These are phyloP conservation scores for Hypoxylon rickii DNA, from an alignment of 495 filamentous ascomycete genomes.

Conservation along the genomic window DNA sequence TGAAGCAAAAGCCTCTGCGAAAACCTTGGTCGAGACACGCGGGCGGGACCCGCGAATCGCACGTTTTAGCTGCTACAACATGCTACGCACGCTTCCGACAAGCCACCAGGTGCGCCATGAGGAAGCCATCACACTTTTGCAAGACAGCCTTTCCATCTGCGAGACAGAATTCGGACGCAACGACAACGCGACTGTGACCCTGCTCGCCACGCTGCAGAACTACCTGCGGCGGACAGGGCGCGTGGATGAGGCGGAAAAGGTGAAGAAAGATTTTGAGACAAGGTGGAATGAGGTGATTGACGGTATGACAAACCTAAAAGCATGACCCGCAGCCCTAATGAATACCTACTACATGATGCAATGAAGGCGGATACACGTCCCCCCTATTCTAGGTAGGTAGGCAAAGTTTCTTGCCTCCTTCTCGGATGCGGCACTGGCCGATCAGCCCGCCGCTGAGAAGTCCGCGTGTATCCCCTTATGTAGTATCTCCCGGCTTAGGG, in stretches of 20 bases:
- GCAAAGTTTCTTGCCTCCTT: too few relatives aligned
- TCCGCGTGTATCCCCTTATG: conserved; percentile 15
- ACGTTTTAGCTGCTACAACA: conserved; percentile 26
- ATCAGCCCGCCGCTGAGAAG: too few relatives aligned
- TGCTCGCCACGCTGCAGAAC: conserved; percentile 14
- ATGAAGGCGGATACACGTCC: conserved; percentile 10
- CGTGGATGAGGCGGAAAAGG: conserved; percentile 2
- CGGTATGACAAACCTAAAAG: neutral
- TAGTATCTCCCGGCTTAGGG: conserved; percentile 9
- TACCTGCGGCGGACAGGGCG: conserved; percentile 4
- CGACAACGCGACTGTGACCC: conserved; percentile 25
- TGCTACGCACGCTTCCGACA: conserved; percentile 24
- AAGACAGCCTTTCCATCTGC: conserved; percentile 9
- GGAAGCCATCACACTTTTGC: conserved; percentile 13
- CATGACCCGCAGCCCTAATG: conserved; percentile 28
- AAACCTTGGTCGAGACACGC: neutral
- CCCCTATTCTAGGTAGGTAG: too few relatives aligned
- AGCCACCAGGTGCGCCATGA: conserved; percentile 2
- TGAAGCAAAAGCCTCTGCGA: conserved; percentile 6
- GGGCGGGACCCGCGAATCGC: conserved; percentile 14
- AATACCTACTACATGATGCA: conserved; percentile 33
- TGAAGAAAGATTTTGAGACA: conserved; percentile 15
- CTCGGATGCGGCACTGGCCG: too few relatives aligned
- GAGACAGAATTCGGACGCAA: conserved; percentile 18
- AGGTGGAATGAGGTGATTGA: conserved; percentile 18